These are phyloP conservation scores for Orbilia ellipsospora DNA, from an alignment of 2,329 filamentous ascomycete species.

Conservation along the genomic window DNA sequence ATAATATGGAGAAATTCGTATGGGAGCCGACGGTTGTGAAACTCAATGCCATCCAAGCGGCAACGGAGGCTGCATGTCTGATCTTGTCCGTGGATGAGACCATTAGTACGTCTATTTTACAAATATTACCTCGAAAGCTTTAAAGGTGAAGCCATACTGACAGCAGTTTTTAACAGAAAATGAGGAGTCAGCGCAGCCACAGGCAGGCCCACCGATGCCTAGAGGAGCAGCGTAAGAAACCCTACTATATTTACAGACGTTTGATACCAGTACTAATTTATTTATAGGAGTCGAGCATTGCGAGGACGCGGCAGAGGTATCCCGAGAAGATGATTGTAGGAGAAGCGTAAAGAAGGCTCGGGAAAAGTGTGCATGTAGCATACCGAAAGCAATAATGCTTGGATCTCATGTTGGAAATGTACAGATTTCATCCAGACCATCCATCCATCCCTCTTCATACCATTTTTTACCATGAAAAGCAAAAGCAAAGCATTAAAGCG, in stretches of 20 bases:
- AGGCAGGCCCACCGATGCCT: slow-evolving; percentile 75
- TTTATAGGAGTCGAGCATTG: slow-evolving; percentile 70
- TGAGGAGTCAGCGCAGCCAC: slow-evolving; percentile 84
- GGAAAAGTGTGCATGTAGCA: slow-evolving; percentile 7
- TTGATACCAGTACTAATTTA: slow-evolving; percentile 70
- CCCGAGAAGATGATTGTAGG: slow-evolving; percentile 75
- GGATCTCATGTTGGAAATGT: slow-evolving; percentile 47
- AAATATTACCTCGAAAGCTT: slow-evolving; percentile 4
- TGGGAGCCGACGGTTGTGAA: slow-evolving; percentile 98
- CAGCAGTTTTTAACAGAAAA: slow-evolving; percentile 70
- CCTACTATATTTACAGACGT: neutral
- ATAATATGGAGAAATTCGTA: slow-evolving; percentile 95
- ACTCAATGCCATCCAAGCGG: slow-evolving; percentile 95
- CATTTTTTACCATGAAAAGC: slow-evolving; percentile 25
- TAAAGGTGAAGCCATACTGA: slow-evolving; percentile 38
- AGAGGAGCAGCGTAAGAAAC: slow-evolving; percentile 59
- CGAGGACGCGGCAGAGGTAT: slow-evolving; percentile 86
- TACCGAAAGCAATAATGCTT: slow-evolving; percentile 1
- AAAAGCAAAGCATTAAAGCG: slow-evolving; percentile 31
- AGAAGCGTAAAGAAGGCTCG: neutral
- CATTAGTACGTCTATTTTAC: slow-evolving; percentile 71
- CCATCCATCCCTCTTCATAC: slow-evolving; percentile 13
- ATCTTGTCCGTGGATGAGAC: slow-evolving; percentile 98
- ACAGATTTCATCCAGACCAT: slow-evolving; percentile 35
- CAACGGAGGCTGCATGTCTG: slow-evolving; percentile 92